These are phyloP conservation scores for Sarocladium strictum DNA, from an alignment of 2,329 filamentous ascomycete species.

Conservation along the genomic window DNA sequence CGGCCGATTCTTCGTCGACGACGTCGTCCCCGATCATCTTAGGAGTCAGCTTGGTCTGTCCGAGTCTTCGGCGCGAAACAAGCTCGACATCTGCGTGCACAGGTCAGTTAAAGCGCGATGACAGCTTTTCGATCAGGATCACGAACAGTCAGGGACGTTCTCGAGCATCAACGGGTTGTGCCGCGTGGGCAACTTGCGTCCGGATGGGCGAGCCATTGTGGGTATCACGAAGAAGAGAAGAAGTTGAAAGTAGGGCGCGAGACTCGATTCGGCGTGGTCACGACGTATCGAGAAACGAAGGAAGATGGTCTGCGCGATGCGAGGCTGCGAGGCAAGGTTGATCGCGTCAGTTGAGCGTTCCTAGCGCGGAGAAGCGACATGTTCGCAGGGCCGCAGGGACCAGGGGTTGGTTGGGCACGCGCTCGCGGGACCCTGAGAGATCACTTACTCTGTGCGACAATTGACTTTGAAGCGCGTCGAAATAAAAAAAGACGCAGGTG, in stretches of 20 bases:
- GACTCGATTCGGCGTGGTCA: conserved; percentile 8
- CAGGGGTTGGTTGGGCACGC: conserved; percentile 4
- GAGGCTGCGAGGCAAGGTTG: not conserved
- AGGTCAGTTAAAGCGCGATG: conserved; percentile 11
- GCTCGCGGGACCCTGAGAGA: not conserved
- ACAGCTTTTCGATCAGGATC: conserved; percentile 7
- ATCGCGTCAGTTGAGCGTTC: conserved; percentile 2
- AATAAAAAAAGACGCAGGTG: not conserved
- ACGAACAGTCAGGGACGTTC: conserved; percentile 56
- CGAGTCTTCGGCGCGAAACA: conserved; percentile 77
- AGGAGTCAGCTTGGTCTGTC: conserved; percentile 83
- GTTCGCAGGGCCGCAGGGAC: conserved; percentile 7
- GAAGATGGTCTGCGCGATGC: not conserved
- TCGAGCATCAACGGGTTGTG: conserved; percentile 63
- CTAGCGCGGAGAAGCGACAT: conserved; percentile 2
- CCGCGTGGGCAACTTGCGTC: conserved; percentile 49
- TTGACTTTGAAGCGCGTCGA: not conserved
- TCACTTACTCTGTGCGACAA: not conserved
- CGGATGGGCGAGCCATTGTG: conserved; percentile 30
- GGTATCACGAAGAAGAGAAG: conserved; percentile 1
- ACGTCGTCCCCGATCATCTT: conserved; percentile 58
- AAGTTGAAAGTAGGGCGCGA: conserved; percentile 13
- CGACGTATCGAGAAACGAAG: conserved; percentile 1
- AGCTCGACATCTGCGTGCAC: conserved; percentile 60
- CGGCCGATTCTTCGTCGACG: conserved; percentile 64